Conservation (phyloP, 148 eudicot genomes). For the Cornus suecica region DNA sequence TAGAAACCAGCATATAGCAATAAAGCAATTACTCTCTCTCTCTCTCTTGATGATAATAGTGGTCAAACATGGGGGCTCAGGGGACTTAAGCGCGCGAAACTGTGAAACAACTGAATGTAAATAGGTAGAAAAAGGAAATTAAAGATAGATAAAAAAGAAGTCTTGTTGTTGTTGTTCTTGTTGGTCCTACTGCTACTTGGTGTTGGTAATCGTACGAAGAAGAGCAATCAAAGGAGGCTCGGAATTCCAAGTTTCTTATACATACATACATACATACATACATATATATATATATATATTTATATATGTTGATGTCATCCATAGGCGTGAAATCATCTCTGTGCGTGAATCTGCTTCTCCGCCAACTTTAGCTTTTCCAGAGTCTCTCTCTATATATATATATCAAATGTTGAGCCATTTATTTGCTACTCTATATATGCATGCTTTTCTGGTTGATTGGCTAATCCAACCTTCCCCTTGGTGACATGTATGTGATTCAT, state of each 20-base stretch:
- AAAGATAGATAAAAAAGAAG: background rate
- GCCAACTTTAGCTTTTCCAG: background rate
- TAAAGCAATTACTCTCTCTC: conserved; percentile 17
- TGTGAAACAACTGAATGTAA: no score
- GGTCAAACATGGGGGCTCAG: background rate
- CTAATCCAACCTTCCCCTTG: no score
- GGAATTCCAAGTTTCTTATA: background rate
- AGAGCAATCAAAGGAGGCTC: background rate
- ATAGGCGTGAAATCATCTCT: background rate
- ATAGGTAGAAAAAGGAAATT: background rate
- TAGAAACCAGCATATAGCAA: background rate
- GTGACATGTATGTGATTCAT: no score
- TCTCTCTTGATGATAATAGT: background rate
- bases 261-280: background rate
- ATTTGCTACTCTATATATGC: no score
- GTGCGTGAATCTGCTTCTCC: background rate
- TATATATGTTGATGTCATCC: background rate
- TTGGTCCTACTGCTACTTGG: background rate
- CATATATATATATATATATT: background rate
- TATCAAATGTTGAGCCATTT: no score
- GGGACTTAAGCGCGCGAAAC: no score
- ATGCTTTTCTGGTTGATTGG: no score
- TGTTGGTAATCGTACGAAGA: background rate
- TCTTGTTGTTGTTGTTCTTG: background rate
- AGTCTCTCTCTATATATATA: background rate